phyloP scores from a whole-genome alignment of 2,329 filamentous ascomycete species.

The Neonectria hederae region DNA sequence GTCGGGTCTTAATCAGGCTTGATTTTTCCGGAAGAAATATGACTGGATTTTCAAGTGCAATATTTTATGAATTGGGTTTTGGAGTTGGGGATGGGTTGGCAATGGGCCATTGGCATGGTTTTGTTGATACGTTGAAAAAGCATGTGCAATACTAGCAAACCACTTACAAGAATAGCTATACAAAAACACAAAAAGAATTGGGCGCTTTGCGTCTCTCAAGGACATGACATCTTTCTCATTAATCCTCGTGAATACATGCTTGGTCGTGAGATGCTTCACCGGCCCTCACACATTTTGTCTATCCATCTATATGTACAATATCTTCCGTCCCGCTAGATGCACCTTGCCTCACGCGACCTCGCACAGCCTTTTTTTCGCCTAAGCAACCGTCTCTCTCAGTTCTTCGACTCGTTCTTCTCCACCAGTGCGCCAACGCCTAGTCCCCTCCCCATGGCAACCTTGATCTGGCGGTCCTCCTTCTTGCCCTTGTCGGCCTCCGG shows the following conservation, averaged over 20 bases:
- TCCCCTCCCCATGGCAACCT: constrained; percentile 84
- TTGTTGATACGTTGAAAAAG: neutral
- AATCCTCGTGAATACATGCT: constrained; percentile 20
- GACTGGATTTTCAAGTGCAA: neutral
- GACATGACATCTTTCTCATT: constrained; percentile 15
- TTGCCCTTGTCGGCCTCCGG: constrained; percentile 48
- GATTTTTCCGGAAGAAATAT: neutral
- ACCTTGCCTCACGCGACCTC: neutral
- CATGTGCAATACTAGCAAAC: neutral
- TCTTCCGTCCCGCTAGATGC: neutral
- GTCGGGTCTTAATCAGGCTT: neutral
- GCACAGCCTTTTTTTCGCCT: neutral
- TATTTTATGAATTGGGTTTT: neutral
- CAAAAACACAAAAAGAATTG: neutral
- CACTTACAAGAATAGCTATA: neutral
- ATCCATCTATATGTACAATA: constrained; percentile 39
- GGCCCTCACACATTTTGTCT: constrained; percentile 35
- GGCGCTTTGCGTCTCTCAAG: neutral
- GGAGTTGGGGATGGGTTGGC: constrained; percentile 6
- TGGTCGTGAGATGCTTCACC: constrained; percentile 28
- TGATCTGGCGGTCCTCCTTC: constrained; percentile 63
- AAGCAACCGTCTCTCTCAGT: constrained; percentile 24
- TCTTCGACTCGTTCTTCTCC: constrained; percentile 70
- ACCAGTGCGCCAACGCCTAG: constrained; percentile 83
- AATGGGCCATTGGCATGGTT: neutral